A percentile compares a stretch with the other conserved stretches of the same genome.
Evolutionary conservation across 768 basidiomycete genomes (phyloP).

Genomic region (Lactarius pseudohatsudake): DNA sequence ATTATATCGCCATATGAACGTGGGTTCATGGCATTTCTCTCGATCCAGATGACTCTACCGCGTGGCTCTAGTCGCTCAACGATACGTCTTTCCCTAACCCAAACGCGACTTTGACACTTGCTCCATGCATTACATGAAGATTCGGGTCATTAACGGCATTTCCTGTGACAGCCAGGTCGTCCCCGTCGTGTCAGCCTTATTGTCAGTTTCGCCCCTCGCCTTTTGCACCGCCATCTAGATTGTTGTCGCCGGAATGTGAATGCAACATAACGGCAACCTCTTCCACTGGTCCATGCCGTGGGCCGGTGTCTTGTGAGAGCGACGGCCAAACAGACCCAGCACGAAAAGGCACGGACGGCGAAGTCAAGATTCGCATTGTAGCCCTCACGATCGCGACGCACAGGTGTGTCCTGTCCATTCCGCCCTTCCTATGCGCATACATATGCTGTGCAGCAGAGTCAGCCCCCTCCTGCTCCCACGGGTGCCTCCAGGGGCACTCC

Average conservation of each 20-base stretch:
- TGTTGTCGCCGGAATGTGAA: background rate
- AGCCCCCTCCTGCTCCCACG: background rate
- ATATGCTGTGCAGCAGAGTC: constrained; percentile 12
- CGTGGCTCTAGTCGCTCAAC: too few species aligned
- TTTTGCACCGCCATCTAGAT: too few species aligned
- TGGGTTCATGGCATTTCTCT: constrained; percentile 26
- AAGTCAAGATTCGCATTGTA: background rate
- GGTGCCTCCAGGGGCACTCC: background rate
- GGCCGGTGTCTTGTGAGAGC: too few species aligned
- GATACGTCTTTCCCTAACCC: constrained; percentile 3
- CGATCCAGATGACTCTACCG: constrained; percentile 11
- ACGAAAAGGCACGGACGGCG: background rate
- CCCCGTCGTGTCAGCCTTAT: background rate
- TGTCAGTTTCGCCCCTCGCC: constrained; percentile 19
- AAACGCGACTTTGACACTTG: background rate
- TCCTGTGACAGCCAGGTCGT: background rate
- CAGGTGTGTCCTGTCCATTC: constrained; percentile 11
- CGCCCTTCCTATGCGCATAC: background rate
- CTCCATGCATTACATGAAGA: background rate
- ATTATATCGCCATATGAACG: constrained; percentile 20
- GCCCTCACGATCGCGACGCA: too few species aligned
- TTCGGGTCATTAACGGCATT: background rate
- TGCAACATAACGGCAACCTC: background rate
- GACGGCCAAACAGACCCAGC: background rate
- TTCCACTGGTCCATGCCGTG: too few species aligned